Base-by-base conservation (phyloP, 306 rosid species). In the Arachis hypogaea region DNA sequence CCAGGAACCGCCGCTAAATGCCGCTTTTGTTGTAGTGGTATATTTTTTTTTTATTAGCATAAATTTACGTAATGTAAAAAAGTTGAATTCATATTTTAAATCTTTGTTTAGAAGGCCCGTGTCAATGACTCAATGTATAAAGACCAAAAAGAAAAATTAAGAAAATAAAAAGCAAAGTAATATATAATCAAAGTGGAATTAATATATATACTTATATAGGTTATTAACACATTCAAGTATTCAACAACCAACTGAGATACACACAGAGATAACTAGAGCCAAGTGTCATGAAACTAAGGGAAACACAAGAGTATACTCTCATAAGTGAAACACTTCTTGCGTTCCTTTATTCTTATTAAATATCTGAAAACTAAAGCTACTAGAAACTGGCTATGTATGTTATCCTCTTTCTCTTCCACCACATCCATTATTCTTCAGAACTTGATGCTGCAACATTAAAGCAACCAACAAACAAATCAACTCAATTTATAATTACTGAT, bases 391-490 rank as follows among this genome's bases (percentile, higher is more conserved):
- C 51, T 44, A 10, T 41, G 70, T 33, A 10, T 41, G 70, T n/a
- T 46, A 0, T 12, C 52, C 11, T 0, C 59, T 22, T 22, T 18
- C 44, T 70, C 59, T 61, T n/a, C 9, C 4, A n/a, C 16, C 43
- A 58, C 44, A 36, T 46, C 22, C 36, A 38, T 9, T 51, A 38
- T 7, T 51, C 66, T 72, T 79, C 52, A 72, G 67, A 55, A 79
- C 49, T 43, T 73, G 65, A 74, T 62, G 30, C 82, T 78, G 78
- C 41, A 78, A 65, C 33, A 42, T 56, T 51, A 1, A 42, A 64
- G 4, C 60, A 42, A 67, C 18, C 29, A 75, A 30, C 2, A 11
- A 33, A 11, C 36, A 16, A 7, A 38, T 59, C 10, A 10, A 5
- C 42, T 58, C 7, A 28, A 11, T 50, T 18, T 18, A 56, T 4